Conservation (phyloP, 75 land plant genomes). For the Chamaecyparis obtusa region DNA sequence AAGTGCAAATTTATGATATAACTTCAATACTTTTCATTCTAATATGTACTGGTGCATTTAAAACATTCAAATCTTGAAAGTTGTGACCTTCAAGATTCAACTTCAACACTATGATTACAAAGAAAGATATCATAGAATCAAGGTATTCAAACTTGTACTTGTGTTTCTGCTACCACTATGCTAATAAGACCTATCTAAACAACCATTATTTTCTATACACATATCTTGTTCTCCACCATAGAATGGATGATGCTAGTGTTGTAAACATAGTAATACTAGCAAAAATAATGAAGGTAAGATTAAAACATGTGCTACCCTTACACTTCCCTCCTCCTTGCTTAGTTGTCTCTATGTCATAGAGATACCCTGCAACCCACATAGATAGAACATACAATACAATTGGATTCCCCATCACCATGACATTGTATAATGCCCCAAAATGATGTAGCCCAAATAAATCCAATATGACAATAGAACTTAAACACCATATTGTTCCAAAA, state of each 20-base stretch:
- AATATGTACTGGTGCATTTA: too few species aligned
- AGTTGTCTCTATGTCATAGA: constrained; percentile 31
- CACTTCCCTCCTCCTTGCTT: constrained; percentile 15
- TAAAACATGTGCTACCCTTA: constrained; percentile 27
- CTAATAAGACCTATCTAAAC: neutral
- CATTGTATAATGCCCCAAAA: constrained; percentile 35
- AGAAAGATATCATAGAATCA: too few species aligned
- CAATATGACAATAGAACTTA: constrained; percentile 22
- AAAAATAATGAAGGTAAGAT: constrained; percentile 26
- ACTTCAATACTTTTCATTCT: too few species aligned
- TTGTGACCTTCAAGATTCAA: too few species aligned
- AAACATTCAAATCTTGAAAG: too few species aligned
- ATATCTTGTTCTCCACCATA: neutral
- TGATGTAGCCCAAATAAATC: constrained; percentile 29
- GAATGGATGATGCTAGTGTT: neutral
- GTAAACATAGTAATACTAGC: constrained; percentile 18
- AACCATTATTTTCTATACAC: neutral
- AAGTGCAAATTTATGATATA: too few species aligned
- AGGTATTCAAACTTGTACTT: too few species aligned
- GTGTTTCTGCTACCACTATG: too few species aligned
- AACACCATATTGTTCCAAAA: constrained; percentile 26
- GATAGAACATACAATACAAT: constrained; percentile 24
- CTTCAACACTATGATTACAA: too few species aligned
- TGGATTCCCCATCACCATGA: constrained; percentile 24
- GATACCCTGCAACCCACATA: constrained; percentile 23